Base-by-base conservation (phyloP, 2,329 filamentous ascomycete genomes). In the Talaromyces verruculosus region DNA sequence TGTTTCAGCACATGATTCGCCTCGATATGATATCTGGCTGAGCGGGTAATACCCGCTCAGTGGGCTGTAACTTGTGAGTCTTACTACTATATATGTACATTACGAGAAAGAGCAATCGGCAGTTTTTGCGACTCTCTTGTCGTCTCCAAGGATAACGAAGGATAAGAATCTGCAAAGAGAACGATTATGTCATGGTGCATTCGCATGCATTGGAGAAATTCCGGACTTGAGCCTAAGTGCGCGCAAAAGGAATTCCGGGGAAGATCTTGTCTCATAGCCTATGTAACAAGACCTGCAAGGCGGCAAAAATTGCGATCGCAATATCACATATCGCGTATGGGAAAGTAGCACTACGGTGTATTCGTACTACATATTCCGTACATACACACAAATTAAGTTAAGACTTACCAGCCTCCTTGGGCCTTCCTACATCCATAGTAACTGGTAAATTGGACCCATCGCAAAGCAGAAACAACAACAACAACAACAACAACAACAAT, bases 151-250 rank as follows among this genome's bases (percentile, higher is more conserved):
- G 47, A 28, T 17, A 28, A 7, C 25, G 25, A 17, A 30, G 25
- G 47, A 11, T 22, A n/a, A 10, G 7, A 10, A 51, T 30, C 1
- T 15, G 6, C 13, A 30, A 25, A 28, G 19, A 51, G 22, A 25
- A 17, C 22, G 25, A 33, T 55, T 57, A 57, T 39, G 53, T 57
- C 53, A 37, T 57, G 53, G 53, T 57, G 53, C 33, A 53, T 53
- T 30, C 22, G 47, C 25, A 28, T 53, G 25, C 47, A 57, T 57
- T 22, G 53, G 53, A 57, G 53, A 25, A 57, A 57, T 57, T 22
- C 53, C 53, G 53, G 53, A 10, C n/a, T 33, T 57, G 33, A 1
- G n/a, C 33, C 8, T 37, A 19, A 57, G 28, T 22, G 30, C 33
- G 33, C 51, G 39, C 33, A 25, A 57, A 57, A 39, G 53, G 5